Conservation (phyloP, 139 green algal genomes). For the Haematococcus sp. region DNA sequence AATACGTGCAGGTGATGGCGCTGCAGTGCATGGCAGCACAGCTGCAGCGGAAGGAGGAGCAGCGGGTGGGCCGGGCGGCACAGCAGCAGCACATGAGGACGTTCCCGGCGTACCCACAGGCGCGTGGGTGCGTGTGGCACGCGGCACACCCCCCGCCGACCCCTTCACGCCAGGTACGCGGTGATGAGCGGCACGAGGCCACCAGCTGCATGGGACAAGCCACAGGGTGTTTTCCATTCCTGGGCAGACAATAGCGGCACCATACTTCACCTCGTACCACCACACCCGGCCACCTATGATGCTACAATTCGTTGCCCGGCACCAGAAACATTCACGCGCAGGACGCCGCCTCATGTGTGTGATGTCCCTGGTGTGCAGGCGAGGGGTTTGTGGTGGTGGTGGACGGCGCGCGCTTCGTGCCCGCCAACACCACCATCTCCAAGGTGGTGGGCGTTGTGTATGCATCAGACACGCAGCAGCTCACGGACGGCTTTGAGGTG, state of each 20-base stretch:
- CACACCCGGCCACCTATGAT: too few species aligned
- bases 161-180: conserved; percentile 48
- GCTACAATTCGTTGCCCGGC: too few species aligned
- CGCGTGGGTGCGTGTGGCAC: conserved; percentile 50
- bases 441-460: conserved; percentile 46
- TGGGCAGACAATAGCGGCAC: too few species aligned
- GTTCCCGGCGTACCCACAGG: conserved; percentile 44
- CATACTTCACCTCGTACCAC: too few species aligned
- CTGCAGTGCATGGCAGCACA: not conserved
- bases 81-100: conserved; percentile 35
- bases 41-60: not conserved
- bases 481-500: conserved; percentile 40
- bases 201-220: too few species aligned
- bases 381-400: conserved; percentile 50
- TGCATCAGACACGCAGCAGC: conserved; percentile 28
- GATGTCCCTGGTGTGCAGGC: conserved; percentile 25
- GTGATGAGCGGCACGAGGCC: too few species aligned
- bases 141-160: conserved; percentile 43
- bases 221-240: too few species aligned
- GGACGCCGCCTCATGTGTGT: too few species aligned
- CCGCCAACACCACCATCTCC: conserved; percentile 51
- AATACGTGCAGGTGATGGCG: not conserved
- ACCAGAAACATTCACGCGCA: too few species aligned
- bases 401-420: conserved; percentile 59
- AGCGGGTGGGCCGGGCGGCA: not conserved